A percentile compares a stretch with the other conserved stretches of the same genome.
These are phyloP conservation scores for Mimosa pudica DNA, from an alignment of 306 rosid genomes.

Conservation along the genomic window DNA sequence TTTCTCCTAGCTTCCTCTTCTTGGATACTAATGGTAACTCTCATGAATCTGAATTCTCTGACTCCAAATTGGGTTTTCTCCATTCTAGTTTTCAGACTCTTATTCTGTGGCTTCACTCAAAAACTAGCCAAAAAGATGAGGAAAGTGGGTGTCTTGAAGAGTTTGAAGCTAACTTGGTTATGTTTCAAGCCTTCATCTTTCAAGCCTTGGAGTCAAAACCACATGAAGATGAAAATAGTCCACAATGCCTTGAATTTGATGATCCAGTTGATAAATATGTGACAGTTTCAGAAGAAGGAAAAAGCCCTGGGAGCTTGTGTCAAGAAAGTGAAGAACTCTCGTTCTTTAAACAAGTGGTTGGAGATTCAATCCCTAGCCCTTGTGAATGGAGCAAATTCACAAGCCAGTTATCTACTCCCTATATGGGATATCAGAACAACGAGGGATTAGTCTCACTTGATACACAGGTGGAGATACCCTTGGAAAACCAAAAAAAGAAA, in stretches of 20 bases:
- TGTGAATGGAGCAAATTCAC: too few species aligned
- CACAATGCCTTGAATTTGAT: slow-evolving; percentile 38
- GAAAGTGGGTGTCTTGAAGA: slow-evolving; percentile 54
- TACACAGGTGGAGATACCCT: too few species aligned
- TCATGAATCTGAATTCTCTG: slow-evolving; percentile 40
- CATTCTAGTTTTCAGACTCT: slow-evolving; percentile 44
- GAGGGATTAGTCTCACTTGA: too few species aligned
- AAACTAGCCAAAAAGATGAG: slow-evolving; percentile 39
- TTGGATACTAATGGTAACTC: slow-evolving; percentile 33
- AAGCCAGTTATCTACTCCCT: too few species aligned
- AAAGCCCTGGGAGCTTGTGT: slow-evolving; percentile 48
- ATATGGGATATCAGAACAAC: too few species aligned
- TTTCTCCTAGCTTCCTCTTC: slow-evolving; percentile 53
- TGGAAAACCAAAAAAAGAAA: neutral
- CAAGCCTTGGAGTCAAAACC: slow-evolving; percentile 54
- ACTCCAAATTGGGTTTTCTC: slow-evolving; percentile 47
- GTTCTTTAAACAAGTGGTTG: too few species aligned
- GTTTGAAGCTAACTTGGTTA: slow-evolving; percentile 75
- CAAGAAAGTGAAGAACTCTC: slow-evolving; percentile 40
- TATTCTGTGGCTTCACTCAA: slow-evolving; percentile 38
- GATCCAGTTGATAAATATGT: neutral
- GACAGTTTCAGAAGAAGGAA: slow-evolving; percentile 36
- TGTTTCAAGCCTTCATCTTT: slow-evolving; percentile 73
- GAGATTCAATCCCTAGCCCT: too few species aligned
- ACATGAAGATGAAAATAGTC: slow-evolving; percentile 37